Base-by-base conservation (phyloP, 805 yeast species). In the Cyberlindnera mycetangii region DNA sequence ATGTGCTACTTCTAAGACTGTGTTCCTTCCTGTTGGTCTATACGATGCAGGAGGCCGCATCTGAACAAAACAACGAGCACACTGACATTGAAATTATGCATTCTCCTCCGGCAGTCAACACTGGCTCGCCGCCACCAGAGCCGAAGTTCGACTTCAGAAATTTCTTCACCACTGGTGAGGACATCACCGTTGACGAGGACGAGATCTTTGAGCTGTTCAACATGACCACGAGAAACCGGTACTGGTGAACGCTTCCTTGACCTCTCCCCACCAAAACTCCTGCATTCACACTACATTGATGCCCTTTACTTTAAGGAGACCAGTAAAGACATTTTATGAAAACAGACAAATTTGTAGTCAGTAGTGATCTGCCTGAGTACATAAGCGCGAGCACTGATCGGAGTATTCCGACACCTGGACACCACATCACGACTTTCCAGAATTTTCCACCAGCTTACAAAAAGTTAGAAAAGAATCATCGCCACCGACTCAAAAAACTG, bases 161-260 rank as follows among this genome's bases (percentile, higher is more conserved):
- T 30, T 50, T 47, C 42, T 47, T 47, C 28, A 18, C 31, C 16
- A 30, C 46, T 2, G 47, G 53, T 2, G 34, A 42, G 8, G 46
- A 46, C 17, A 34, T 43, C 8, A 36, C 43, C 3, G 39, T 41
- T 10, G 47, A 41, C 6, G 53, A 49, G n/a, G 40, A 40, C 12
- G 45, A 47, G 32, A 41, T 50, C 31, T 32, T 32, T 21, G 48
- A 50, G 35, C 28, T 49, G 24, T 49, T 49, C 44, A 41, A 24
- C 22, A 49, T 49, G 53, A 49, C 53, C 0, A 4, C 47, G 5
- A 35, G 44, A 21, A 41, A 28, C 25, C 28, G 35, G 5, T 16
- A 27, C 39, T 40, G 44, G 37, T 33, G 32, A 30, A 28, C 16
- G 6, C 7, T 10, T 28, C 14, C 9, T n/a, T n/a, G n/a, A n/a